These are phyloP conservation scores for Acanthamoeba culbertsoni DNA, from an alignment of 208 protist species.

Conservation along the genomic window DNA sequence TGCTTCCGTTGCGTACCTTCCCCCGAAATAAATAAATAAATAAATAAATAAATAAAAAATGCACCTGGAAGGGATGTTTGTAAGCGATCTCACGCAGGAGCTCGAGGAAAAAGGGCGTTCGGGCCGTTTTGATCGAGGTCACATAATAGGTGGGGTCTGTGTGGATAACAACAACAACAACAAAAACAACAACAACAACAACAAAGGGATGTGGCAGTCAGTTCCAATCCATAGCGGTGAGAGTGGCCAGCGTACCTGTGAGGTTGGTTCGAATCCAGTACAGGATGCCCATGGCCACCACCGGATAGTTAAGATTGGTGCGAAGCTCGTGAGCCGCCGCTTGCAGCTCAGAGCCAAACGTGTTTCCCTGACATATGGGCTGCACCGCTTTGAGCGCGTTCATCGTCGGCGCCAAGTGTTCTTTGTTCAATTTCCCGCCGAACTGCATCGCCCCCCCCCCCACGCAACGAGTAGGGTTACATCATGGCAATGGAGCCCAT, in stretches of 20 bases:
- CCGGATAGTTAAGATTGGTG: neutral
- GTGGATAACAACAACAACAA: too few species aligned
- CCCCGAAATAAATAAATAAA: neutral
- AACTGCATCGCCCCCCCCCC: neutral
- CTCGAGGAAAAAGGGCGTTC: slow-evolving; percentile 31
- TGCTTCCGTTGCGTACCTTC: too few species aligned
- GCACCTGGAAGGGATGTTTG: slow-evolving; percentile 26
- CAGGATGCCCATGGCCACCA: slow-evolving; percentile 37
- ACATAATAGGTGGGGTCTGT: slow-evolving; percentile 34
- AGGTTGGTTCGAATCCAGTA: slow-evolving; percentile 57
- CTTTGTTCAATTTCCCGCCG: slow-evolving; percentile 8
- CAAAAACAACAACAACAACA: too few species aligned
- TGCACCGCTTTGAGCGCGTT: slow-evolving; percentile 22
- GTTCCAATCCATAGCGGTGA: too few species aligned
- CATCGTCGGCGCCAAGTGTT: neutral
- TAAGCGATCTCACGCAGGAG: slow-evolving; percentile 24
- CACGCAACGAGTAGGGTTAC: neutral
- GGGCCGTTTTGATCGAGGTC: slow-evolving; percentile 35
- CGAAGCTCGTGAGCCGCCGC: slow-evolving; percentile 27
- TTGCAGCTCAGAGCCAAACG: slow-evolving; percentile 45
- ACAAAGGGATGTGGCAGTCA: too few species aligned
- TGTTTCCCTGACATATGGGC: slow-evolving; percentile 48
- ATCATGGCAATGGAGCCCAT: neutral
- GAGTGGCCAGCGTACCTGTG: neutral
- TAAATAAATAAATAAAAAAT: neutral